phyloP scores from a whole-genome alignment of 495 filamentous ascomycete species.

The Pyronema domesticum region DNA sequence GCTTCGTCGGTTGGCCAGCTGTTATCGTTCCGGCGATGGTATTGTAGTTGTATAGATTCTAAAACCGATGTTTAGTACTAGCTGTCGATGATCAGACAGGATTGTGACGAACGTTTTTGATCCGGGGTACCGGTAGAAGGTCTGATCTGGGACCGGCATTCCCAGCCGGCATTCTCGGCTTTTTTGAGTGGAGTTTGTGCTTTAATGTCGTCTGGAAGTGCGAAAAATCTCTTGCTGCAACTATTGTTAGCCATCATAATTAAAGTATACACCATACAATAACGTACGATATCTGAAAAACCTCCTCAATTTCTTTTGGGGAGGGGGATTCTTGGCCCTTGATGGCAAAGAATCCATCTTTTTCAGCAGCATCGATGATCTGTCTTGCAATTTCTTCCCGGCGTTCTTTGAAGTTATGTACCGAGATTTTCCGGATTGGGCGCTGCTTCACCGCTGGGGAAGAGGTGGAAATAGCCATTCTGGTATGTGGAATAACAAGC shows the following conservation, averaged over 20 bases:
- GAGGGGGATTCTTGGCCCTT: constrained; percentile 38
- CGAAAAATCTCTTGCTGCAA: constrained; percentile 33
- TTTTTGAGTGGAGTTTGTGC: constrained; percentile 35
- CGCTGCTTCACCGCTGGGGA: constrained; percentile 32
- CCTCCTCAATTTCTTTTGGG: constrained; percentile 31
- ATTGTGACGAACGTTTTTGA: constrained; percentile 27
- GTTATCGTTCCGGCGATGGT: constrained; percentile 30
- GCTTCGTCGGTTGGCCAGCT: constrained; percentile 35
- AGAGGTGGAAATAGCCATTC: constrained; percentile 13
- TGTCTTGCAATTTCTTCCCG: constrained; percentile 37
- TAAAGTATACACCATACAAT: background rate
- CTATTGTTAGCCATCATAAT: background rate
- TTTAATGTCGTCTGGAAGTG: constrained; percentile 36
- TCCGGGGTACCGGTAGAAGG: constrained; percentile 44
- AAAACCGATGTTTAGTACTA: too few relatives aligned
- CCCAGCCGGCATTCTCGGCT: constrained; percentile 44
- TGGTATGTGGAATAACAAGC: background rate
- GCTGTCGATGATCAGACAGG: too few relatives aligned
- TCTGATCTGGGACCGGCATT: constrained; percentile 41
- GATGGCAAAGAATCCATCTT: constrained; percentile 45
- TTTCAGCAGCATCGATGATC: constrained; percentile 40
- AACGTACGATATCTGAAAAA: constrained; percentile 32
- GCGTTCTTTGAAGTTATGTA: constrained; percentile 36
- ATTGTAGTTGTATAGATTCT: constrained; percentile 46
- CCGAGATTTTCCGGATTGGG: constrained; percentile 40